Percentiles rank a stretch among this genome's conserved stretches.
Conservation (phyloP, 2,329 filamentous ascomycete species). For the Colletotrichum lindemuthianum region DNA sequence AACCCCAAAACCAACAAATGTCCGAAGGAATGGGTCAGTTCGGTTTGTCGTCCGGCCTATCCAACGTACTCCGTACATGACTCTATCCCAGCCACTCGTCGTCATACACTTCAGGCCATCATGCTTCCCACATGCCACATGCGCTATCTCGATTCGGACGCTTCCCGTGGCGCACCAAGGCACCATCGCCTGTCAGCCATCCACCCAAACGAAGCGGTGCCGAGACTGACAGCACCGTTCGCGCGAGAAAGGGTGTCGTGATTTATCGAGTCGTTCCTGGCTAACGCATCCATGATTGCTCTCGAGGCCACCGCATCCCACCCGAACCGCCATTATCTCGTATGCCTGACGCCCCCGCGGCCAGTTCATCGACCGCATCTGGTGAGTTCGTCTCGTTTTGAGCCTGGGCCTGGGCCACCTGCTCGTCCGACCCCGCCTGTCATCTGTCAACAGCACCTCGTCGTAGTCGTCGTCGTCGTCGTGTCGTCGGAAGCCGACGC, state of each 20-base stretch:
- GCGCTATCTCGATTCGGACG: neutral
- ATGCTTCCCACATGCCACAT: neutral
- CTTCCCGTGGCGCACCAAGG: neutral
- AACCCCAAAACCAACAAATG: conserved; percentile 13
- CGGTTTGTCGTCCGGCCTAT: conserved; percentile 10
- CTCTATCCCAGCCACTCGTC: neutral
- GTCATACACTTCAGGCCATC: conserved; percentile 24
- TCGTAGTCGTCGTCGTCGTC: too few species aligned
- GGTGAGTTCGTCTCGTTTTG: conserved; percentile 27
- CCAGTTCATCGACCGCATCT: conserved; percentile 15
- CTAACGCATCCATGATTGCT: conserved; percentile 21
- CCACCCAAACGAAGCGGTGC: neutral
- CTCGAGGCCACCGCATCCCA: conserved; percentile 21
- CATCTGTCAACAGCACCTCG: conserved; percentile 12
- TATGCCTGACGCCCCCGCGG: conserved; percentile 6
- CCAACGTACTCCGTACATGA: neutral
- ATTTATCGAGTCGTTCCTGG: conserved; percentile 27
- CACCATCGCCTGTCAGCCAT: neutral
- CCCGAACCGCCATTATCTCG: conserved; percentile 20
- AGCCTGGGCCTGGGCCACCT: neutral
- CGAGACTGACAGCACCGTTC: conserved; percentile 12
- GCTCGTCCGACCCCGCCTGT: conserved; percentile 18
- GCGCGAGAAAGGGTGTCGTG: conserved; percentile 15
- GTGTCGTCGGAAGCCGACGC: too few species aligned
- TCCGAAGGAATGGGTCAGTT: conserved; percentile 25